Percentiles rank a stretch among this genome's conserved stretches.
Conservation (phyloP, 2,329 filamentous ascomycete species). For the Coniochaeta sp. region DNA sequence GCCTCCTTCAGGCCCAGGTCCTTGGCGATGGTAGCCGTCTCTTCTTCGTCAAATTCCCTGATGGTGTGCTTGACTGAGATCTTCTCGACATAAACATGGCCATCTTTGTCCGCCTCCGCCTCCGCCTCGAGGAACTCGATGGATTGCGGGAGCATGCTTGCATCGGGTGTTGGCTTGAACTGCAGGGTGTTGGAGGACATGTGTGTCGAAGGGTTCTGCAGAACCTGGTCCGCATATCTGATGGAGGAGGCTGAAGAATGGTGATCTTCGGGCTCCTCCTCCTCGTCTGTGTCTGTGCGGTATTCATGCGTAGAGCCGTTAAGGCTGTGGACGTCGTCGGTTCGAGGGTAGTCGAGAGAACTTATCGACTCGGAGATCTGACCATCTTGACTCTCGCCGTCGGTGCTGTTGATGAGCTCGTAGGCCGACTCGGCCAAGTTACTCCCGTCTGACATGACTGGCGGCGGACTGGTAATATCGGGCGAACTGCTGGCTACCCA, state of each 20-base stretch:
- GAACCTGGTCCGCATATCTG: slow-evolving; percentile 40
- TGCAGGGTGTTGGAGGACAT: slow-evolving; percentile 15
- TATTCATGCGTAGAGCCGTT: slow-evolving; percentile 36
- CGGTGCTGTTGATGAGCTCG: slow-evolving; percentile 46
- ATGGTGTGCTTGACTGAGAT: slow-evolving; percentile 40
- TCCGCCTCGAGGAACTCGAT: slow-evolving; percentile 38
- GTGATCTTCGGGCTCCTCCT: slow-evolving; percentile 21
- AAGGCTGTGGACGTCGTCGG: slow-evolving; percentile 46
- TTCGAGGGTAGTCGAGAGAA: slow-evolving; percentile 39
- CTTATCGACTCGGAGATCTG: slow-evolving; percentile 40
- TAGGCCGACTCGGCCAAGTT: slow-evolving; percentile 49
- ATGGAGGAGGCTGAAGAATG: slow-evolving; percentile 30
- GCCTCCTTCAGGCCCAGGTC: slow-evolving; percentile 22
- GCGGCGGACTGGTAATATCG: slow-evolving; percentile 45
- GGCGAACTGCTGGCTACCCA: slow-evolving; percentile 53
- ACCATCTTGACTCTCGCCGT: slow-evolving; percentile 44
- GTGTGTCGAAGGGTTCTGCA: slow-evolving; percentile 32
- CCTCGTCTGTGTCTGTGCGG: slow-evolving; percentile 29
- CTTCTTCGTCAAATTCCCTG: slow-evolving; percentile 30
- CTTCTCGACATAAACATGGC: slow-evolving; percentile 20
- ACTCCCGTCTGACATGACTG: slow-evolving; percentile 34
- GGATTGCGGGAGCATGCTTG: slow-evolving; percentile 15
- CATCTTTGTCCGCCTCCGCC: slow-evolving; percentile 18
- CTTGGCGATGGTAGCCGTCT: slow-evolving; percentile 26
- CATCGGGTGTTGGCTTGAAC: slow-evolving; percentile 10